Conservation (phyloP, 2,329 filamentous ascomycete genomes). For the Aspergillus hiratsukae region DNA sequence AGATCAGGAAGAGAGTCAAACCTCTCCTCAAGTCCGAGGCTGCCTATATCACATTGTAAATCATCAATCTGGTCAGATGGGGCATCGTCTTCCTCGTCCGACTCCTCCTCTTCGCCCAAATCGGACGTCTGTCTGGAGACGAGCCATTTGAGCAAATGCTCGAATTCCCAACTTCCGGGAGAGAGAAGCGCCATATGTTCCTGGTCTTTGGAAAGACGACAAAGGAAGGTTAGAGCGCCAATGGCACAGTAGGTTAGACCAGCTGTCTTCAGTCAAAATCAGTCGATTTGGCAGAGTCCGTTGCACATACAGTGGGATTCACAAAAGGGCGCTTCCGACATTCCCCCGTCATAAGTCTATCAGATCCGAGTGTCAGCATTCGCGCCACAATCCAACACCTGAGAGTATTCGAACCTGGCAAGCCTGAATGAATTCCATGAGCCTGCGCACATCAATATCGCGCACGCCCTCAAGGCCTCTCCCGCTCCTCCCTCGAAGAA, state of each 20-base stretch:
- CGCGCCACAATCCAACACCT: slow-evolving; percentile 3
- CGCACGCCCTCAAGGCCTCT: slow-evolving; percentile 53
- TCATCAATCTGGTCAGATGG: slow-evolving; percentile 6
- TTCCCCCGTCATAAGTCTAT: slow-evolving; percentile 78
- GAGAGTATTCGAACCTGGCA: slow-evolving; percentile 49
- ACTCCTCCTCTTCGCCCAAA: slow-evolving; percentile 43
- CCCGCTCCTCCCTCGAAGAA: slow-evolving; percentile 62
- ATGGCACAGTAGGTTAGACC: slow-evolving; percentile 90
- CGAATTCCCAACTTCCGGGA: slow-evolving; percentile 26
- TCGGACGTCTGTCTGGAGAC: slow-evolving; percentile 62
- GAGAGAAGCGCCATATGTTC: slow-evolving; percentile 19
- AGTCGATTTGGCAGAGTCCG: slow-evolving; percentile 1
- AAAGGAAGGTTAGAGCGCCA: slow-evolving; percentile 70
- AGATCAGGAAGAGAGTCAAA: slow-evolving; percentile 26
- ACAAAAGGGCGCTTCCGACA: slow-evolving; percentile 70
- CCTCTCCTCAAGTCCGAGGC: slow-evolving; percentile 19
- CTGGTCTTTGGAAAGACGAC: slow-evolving; percentile 48
- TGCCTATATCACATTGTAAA: slow-evolving; percentile 4
- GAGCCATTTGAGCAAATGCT: slow-evolving; percentile 52
- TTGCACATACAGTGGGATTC: slow-evolving; percentile 70
- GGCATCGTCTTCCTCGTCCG: slow-evolving; percentile 39
- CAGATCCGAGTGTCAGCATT: slow-evolving; percentile 19
- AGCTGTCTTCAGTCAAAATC: slow-evolving; percentile 46
- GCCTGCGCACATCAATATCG: slow-evolving; percentile 69
- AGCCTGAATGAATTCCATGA: slow-evolving; percentile 66